Percentiles rank a stretch among this genome's conserved stretches.
These are phyloP conservation scores for Podaxis rugospora DNA, from an alignment of 768 basidiomycete genomes.

Conservation along the genomic window DNA sequence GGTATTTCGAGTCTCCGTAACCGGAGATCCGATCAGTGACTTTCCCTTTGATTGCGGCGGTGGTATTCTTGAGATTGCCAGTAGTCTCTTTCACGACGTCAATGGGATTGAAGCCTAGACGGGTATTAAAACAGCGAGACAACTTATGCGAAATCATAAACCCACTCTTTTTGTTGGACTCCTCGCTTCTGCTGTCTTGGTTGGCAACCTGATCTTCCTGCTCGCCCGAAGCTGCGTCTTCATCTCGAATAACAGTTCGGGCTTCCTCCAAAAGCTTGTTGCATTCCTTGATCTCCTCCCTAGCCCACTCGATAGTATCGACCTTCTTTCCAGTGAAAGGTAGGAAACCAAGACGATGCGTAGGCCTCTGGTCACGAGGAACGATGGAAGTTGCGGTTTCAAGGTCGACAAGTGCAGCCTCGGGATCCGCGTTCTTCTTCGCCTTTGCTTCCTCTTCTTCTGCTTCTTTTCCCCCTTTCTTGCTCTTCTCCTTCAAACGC, in stretches of 20 bases:
- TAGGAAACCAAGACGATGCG: slow-evolving; percentile 64
- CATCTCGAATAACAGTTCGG: slow-evolving; percentile 32
- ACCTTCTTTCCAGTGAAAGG: slow-evolving; percentile 80
- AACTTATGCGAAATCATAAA: background rate
- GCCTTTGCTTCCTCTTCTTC: slow-evolving; percentile 13
- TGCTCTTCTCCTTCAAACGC: slow-evolving; percentile 44
- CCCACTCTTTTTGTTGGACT: background rate
- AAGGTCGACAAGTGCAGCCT: slow-evolving; percentile 18
- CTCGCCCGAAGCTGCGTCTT: slow-evolving; percentile 13
- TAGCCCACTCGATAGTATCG: slow-evolving; percentile 89
- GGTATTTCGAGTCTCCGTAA: slow-evolving; percentile 33
- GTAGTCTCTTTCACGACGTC: slow-evolving; percentile 12
- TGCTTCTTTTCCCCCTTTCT: slow-evolving; percentile 25
- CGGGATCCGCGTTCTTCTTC: slow-evolving; percentile 12
- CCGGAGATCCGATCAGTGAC: slow-evolving; percentile 19
- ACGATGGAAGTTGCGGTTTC: slow-evolving; percentile 34
- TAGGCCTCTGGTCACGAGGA: slow-evolving; percentile 70
- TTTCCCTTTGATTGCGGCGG: slow-evolving; percentile 12
- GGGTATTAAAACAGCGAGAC: background rate
- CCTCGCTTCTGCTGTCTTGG: background rate
- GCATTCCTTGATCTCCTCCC: slow-evolving; percentile 63
- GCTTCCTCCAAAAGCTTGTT: slow-evolving; percentile 49
- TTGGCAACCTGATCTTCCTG: background rate
- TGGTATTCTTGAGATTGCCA: slow-evolving; percentile 17
- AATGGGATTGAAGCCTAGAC: slow-evolving; percentile 15